Conservation (phyloP, 805 yeast species). For the Metschnikowia vanudenii region DNA sequence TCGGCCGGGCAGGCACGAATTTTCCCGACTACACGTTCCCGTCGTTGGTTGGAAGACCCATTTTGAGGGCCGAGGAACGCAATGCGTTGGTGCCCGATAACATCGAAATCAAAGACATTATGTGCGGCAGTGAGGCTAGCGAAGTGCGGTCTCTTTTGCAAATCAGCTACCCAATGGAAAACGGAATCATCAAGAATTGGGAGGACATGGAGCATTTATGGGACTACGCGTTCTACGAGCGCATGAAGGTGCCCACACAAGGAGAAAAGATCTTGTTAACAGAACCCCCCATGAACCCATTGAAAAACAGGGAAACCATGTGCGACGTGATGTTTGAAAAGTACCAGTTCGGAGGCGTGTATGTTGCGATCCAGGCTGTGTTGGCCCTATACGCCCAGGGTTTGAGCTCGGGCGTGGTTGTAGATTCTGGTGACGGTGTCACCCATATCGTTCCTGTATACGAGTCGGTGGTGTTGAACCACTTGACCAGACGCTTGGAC, state of each 20-base stretch:
- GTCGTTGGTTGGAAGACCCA: constrained; percentile 96
- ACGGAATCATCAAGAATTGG: constrained; percentile 95
- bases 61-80: constrained; percentile 93
- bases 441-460: constrained; percentile 98
- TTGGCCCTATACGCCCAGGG: constrained; percentile 97
- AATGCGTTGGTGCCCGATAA: constrained; percentile 50
- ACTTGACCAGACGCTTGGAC: constrained; percentile 85
- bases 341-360: constrained; percentile 87
- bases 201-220: constrained; percentile 98
- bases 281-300: constrained; percentile 98
- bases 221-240: constrained; percentile 95
- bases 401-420: constrained; percentile 93
- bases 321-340: constrained; percentile 90
- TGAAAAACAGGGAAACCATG: constrained; percentile 87
- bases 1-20: constrained; percentile 95
- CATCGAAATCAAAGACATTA: constrained; percentile 85
- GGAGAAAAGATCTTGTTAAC: constrained; percentile 85
- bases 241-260: constrained; percentile 71
- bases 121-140: constrained; percentile 97
- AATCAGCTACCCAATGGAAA: constrained; percentile 97
- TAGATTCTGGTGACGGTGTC: constrained; percentile 98
- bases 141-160: constrained; percentile 87
- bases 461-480: constrained; percentile 94
- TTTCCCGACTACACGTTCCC: constrained; percentile 98
- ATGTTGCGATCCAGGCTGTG: constrained; percentile 97